A percentile compares a stretch with the other conserved stretches of the same genome.
These are phyloP conservation scores for Colletotrichum tanaceti DNA, from an alignment of 2,329 filamentous ascomycete genomes.

Conservation along the genomic window DNA sequence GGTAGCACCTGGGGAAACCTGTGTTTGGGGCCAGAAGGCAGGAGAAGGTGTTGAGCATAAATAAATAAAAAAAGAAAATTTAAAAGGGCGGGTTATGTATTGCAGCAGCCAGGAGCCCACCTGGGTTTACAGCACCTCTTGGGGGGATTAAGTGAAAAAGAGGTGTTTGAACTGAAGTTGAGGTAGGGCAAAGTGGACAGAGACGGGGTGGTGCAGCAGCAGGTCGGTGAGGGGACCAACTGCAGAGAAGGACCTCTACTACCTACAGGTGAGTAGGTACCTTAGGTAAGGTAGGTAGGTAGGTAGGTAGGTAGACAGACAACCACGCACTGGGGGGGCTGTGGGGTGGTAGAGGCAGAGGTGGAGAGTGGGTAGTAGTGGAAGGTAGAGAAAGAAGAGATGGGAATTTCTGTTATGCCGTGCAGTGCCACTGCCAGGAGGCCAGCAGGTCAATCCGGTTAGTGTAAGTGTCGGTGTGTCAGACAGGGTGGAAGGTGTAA, in stretches of 20 bases:
- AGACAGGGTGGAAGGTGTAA: background rate
- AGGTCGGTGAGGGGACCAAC: constrained; percentile 25
- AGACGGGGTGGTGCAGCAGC: constrained; percentile 11
- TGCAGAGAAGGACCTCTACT: constrained; percentile 31
- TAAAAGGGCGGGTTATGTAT: background rate
- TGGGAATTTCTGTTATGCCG: constrained; percentile 14
- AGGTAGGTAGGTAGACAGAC: constrained; percentile 11
- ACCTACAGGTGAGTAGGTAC: too few relatives aligned
- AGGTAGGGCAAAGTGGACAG: constrained; percentile 34
- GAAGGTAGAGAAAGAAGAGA: constrained; percentile 22
- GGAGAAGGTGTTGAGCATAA: constrained; percentile 36
- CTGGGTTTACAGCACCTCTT: background rate
- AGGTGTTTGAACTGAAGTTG: constrained; percentile 1
- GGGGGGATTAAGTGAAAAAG: background rate
- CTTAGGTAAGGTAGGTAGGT: too few relatives aligned
- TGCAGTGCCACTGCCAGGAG: background rate
- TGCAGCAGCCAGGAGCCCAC: constrained; percentile 18
- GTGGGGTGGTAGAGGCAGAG: constrained; percentile 26
- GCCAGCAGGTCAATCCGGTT: background rate
- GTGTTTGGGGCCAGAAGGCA: constrained; percentile 12
- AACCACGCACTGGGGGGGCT: constrained; percentile 30
- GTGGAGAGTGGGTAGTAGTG: background rate
- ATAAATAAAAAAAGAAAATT: background rate
- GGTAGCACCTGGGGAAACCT: constrained; percentile 34
- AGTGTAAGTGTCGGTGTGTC: background rate